Base-by-base conservation (phyloP, 2,329 filamentous ascomycete species). In the Exophiala xenobiotica region DNA sequence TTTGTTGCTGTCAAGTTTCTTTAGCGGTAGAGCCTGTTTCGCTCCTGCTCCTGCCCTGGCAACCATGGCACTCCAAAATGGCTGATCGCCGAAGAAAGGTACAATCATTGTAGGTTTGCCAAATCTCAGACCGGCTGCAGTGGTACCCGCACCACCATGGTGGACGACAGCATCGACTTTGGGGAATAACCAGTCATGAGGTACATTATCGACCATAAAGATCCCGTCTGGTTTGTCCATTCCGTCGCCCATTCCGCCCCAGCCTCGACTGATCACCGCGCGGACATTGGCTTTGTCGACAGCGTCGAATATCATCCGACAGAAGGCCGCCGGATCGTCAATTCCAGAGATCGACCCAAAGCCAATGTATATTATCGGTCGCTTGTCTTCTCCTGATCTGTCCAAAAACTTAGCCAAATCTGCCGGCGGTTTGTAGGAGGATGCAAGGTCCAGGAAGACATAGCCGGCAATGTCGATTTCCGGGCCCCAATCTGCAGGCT, bases 391-490 rank as follows among this genome's bases (percentile, higher is more conserved):
- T 35, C 31, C 31, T 8, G 49, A 52, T 12, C 56, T 46, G 24
- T 57, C 46, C 3, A 69, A 49, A 29, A 69, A 69, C 18, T 57
- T 47, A 2, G 46, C 48, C 18, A 77, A 61, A 2, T 69, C 68
- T 12, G 68, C 63, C 0, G 72, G 70, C 2, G 74, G 74, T 16
- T 67, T 68, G 60, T 71, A 77, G 3, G 65, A 69, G 1, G 69
- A 70, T 2, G 74, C 71, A 2, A 73, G 67, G 43, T 79, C 76
- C 1, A 79, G 68, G 52, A 80, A 80, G 16, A 76, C 77, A 58
- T 79, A 80, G 1, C 78, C 78, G n/a, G 75, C 70, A 24, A 80
- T 70, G 43, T 77, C 72, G 41, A 80, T 77, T 54, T 79, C 75
- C 33, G 72, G 70, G 1, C 75, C 76, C 78, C 78, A 80, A 55